phyloP scores from a whole-genome alignment of 2,329 filamentous ascomycete species.

The Aspergillus sp. region DNA sequence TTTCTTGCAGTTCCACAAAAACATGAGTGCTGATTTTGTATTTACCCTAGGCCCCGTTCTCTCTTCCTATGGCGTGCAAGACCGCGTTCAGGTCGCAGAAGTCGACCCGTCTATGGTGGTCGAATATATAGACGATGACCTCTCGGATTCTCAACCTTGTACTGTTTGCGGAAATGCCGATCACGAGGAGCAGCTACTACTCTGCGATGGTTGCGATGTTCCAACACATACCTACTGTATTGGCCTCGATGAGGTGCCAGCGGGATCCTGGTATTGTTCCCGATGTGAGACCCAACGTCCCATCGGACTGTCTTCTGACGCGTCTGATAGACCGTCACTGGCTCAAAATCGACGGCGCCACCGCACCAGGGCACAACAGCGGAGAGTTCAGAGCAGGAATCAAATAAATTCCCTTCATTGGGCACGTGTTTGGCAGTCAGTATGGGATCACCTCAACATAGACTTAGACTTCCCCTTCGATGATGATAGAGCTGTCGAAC shows the following conservation, averaged over 20 bases:
- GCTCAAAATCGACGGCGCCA: conserved; percentile 47
- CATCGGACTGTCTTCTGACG: conserved; percentile 38
- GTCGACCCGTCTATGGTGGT: conserved; percentile 71
- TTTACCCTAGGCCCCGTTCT: conserved; percentile 50
- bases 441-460: conserved; percentile 75
- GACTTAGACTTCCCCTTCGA: conserved; percentile 86
- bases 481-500: conserved; percentile 62
- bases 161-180: conserved; percentile 80
- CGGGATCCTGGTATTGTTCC: conserved; percentile 87
- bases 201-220: conserved; percentile 88
- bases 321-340: conserved; percentile 29
- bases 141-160: conserved; percentile 66
- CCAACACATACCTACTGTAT: conserved; percentile 92
- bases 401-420: conserved; percentile 56
- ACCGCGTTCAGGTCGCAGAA: conserved; percentile 73
- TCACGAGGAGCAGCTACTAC: conserved; percentile 78
- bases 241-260: conserved; percentile 73
- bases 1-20: neutral
- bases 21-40: neutral
- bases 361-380: conserved; percentile 48
- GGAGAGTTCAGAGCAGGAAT: conserved; percentile 40
- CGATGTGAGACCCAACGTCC: conserved; percentile 62
- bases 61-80: conserved; percentile 57
- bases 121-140: conserved; percentile 68
- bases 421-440: conserved; percentile 84